Base-by-base conservation (phyloP, 176 grass and related monocot genomes). In the Canna indica region DNA sequence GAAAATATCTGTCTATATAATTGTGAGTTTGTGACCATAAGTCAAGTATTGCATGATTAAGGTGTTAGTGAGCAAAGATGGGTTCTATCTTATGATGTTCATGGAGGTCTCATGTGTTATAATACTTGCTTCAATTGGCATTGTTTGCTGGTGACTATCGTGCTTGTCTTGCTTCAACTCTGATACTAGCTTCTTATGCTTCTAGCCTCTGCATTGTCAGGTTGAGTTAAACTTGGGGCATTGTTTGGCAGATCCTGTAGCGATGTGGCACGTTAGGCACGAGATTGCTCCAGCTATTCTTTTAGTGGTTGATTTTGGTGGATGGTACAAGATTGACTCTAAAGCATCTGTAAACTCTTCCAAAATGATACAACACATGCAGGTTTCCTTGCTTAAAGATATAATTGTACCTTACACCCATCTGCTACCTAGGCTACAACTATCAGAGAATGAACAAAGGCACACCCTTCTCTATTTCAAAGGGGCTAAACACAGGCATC, bases 321-420 rank as follows among this genome's bases (percentile, higher is more conserved):
- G 93, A 1, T 97, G 93, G 93, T 97, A 85, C 86, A 92, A 85
- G 58, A 22, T 87, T 7, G 88, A 97, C 79, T 90, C 81, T 42
- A 84, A 87, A 70, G 72, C 68, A 67, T 45, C 82, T 77, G 35
- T 29, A 64, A 83, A 80, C 62, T 67, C 63, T 48, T 88, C 93
- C 22, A 25, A 74, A 60, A 83, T 73, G 77, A 91, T 97, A 85
- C 83, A 90, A 0, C 88, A 97, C 34, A 90, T 76, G 3, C 83
- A 97, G 80, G 93, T 97, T 25, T 92, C 93, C 59, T 81, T 91
- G 58, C 86, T 91, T 36, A 97, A 97, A 77, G 93, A 97, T 79
- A 77, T 97, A 26, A 97, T 97, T 75, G 81, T 97, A 71, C 93
- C 93, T 35, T 97, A 97, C 79, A 97, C 88, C 3, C 93, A 92